Base-by-base conservation (phyloP, 192 early-diverging fungal genomes). In the Coemansia sp. region DNA sequence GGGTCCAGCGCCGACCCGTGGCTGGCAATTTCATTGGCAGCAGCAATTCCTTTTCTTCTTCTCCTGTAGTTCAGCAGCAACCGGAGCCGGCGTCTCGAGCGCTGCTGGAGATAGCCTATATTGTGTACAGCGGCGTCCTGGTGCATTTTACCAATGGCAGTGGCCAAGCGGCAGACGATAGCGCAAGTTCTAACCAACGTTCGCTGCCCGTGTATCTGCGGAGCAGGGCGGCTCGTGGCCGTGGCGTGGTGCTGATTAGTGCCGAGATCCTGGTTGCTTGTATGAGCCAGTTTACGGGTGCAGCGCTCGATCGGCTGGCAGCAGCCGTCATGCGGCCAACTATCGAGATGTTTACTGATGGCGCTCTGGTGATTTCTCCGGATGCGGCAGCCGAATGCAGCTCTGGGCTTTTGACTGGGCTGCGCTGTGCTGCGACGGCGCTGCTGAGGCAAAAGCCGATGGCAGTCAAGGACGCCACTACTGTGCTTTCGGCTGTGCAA, bases 241-340 rank as follows among this genome's bases (percentile, higher is more conserved):
- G 74, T 12, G 56, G 63, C 17, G 34, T 64, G 0, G 29, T 65
- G 4, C 57, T 53, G 3, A 56, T 77, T 3, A 55, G 60, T 8
- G 56, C 65, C 10, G 74, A 77, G n/a, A 40, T 62, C 1, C 48
- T 77, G 9, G 53, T 37, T 1, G 65, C 74, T 0, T 77, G 74
- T 18, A 50, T 57, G 10, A 44, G 1, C 27, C 26, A 43, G 39
- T 61, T 77, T 21, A 19, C 10, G 10, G 21, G 53, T 19, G 17
- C 36, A 1, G 14, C 56, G 7, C 24, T 65, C 5, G 62, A 58
- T 15, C 14, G 9, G 9, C 36, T 77, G 22, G 39, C 64, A 14
- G 27, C 40, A 3, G 61, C 68, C 8, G 48, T 63, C 4, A n/a
- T 67, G 29, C 39, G 62, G 10, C 68, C 67, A 0, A 12, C 19